phyloP scores from a whole-genome alignment of 805 yeast species.

The Teunomyces panamensis region DNA sequence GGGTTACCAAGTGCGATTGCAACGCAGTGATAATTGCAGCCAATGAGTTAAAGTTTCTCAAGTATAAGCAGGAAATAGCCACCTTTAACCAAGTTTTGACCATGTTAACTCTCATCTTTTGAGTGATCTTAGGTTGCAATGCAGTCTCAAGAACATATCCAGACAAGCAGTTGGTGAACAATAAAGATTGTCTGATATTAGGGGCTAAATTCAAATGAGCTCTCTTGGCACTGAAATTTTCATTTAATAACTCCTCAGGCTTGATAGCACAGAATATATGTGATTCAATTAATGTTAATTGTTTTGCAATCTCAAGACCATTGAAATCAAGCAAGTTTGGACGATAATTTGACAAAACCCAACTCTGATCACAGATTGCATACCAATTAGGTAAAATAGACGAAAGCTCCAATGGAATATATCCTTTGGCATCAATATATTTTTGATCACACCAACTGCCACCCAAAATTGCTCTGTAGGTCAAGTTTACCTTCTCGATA shows the following conservation, averaged over 20 bases:
- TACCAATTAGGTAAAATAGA: constrained; percentile 47
- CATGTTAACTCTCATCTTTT: constrained; percentile 51
- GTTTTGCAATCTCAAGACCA: constrained; percentile 74
- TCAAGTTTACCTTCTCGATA: constrained; percentile 49
- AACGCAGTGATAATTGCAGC: constrained; percentile 77
- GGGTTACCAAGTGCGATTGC: constrained; percentile 67
- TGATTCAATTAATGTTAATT: constrained; percentile 69
- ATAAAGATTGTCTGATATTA: constrained; percentile 56
- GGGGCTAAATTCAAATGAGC: constrained; percentile 59
- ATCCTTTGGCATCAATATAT: constrained; percentile 28
- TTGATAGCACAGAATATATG: constrained; percentile 59
- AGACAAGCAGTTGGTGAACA: constrained; percentile 69
- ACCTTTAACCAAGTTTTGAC: constrained; percentile 71
- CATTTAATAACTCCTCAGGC: constrained; percentile 64
- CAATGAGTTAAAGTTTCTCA: constrained; percentile 73
- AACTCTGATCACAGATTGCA: constrained; percentile 49
- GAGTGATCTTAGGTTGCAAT: constrained; percentile 48
- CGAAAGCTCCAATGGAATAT: constrained; percentile 29
- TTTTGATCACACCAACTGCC: constrained; percentile 43
- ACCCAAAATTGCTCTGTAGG: constrained; percentile 53
- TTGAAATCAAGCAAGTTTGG: constrained; percentile 56
- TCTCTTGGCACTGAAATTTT: constrained; percentile 59
- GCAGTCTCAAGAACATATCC: constrained; percentile 71
- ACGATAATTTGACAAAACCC: constrained; percentile 56
- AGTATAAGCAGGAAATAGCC: constrained; percentile 67